Conservation (phyloP, 768 basidiomycete genomes). For the Mycena kentingensis region DNA sequence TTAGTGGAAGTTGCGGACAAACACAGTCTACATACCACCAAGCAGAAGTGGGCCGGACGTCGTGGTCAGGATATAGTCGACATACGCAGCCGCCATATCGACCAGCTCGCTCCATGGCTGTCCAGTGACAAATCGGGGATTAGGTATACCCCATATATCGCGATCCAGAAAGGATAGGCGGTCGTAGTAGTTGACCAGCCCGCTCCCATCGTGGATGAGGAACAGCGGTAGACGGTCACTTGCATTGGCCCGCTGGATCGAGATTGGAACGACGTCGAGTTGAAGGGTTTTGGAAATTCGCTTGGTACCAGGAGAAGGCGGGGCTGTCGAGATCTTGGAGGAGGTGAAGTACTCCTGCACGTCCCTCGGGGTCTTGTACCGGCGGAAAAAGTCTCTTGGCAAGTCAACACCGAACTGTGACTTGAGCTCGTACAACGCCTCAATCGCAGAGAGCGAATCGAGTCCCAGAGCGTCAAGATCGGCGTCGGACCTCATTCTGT, state of each 20-base stretch:
- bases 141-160: constrained; percentile 60
- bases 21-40: constrained; percentile 47
- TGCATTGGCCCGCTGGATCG: constrained; percentile 38
- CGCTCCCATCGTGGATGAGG: constrained; percentile 76
- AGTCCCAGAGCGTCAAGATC: constrained; percentile 57
- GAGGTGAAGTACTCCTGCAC: constrained; percentile 34
- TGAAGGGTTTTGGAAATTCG: constrained; percentile 22
- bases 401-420: constrained; percentile 43
- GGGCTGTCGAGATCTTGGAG: not conserved
- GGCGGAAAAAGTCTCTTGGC: constrained; percentile 45
- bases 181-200: constrained; percentile 53
- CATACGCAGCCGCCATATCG: constrained; percentile 58
- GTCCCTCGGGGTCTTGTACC: constrained; percentile 41
- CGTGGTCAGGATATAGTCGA: constrained; percentile 39
- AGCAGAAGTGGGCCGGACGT: constrained; percentile 47
- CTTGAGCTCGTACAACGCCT: constrained; percentile 52
- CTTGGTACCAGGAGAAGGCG: not conserved
- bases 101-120: constrained; percentile 49
- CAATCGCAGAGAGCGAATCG: constrained; percentile 67
- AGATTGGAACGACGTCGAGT: constrained; percentile 33
- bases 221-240: constrained; percentile 47
- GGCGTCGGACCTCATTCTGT: constrained; percentile 44
- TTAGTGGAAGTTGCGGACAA: not conserved
- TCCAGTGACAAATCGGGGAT: constrained; percentile 50
- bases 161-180: constrained; percentile 50